phyloP scores from a whole-genome alignment of 2,329 filamentous ascomycete species.

The Xylariomycetidae sp. region DNA sequence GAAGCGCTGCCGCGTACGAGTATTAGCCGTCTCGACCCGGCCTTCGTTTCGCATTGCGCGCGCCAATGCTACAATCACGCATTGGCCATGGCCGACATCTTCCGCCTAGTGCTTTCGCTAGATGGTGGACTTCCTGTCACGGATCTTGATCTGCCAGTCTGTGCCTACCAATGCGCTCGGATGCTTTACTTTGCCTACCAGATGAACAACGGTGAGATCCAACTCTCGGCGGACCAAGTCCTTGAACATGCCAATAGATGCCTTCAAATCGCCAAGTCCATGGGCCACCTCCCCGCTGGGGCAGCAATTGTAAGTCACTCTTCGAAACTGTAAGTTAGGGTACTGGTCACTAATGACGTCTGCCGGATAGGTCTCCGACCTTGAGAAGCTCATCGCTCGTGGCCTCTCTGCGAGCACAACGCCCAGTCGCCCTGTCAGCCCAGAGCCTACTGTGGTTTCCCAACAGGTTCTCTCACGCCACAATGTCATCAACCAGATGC shows the following conservation, averaged over 20 bases:
- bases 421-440: conserved; percentile 25
- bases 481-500: conserved; percentile 24
- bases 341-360: conserved; percentile 15
- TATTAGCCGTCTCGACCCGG: conserved; percentile 40
- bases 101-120: conserved; percentile 44
- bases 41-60: conserved; percentile 44
- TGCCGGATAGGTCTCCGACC: conserved; percentile 31
- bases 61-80: conserved; percentile 49
- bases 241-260: conserved; percentile 46
- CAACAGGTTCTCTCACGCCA: conserved; percentile 22
- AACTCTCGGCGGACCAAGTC: conserved; percentile 39
- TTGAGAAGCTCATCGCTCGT: conserved; percentile 45
- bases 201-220: conserved; percentile 35
- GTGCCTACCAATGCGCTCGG: conserved; percentile 49
- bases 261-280: conserved; percentile 43
- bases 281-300: conserved; percentile 45
- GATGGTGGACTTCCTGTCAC: conserved; percentile 45
- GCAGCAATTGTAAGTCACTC: conserved; percentile 36
- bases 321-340: neutral
- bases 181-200: conserved; percentile 47
- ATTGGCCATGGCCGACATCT: conserved; percentile 49
- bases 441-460: conserved; percentile 17
- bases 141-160: conserved; percentile 49
- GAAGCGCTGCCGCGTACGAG: conserved; percentile 41
- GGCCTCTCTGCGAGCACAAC: conserved; percentile 31